A percentile compares a stretch with the other conserved stretches of the same genome.
These are phyloP conservation scores for Paratinospora sagittata DNA, from an alignment of 164 flowering plant species.

Conservation along the genomic window DNA sequence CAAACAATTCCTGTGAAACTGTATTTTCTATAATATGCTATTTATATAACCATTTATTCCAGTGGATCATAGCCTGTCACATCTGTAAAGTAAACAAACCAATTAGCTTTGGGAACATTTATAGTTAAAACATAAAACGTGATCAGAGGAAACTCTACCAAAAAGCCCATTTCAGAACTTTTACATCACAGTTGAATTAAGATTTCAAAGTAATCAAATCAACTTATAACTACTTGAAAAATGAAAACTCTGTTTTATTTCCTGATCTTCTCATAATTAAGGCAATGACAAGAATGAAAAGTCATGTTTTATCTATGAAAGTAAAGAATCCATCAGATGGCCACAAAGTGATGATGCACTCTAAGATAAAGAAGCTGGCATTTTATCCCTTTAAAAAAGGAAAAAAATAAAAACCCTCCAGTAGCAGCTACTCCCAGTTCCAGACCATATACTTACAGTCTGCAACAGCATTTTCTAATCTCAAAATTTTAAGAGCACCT, in stretches of 20 bases:
- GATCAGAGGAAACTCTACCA: background rate
- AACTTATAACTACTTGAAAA: background rate
- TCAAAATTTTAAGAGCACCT: too few relatives aligned
- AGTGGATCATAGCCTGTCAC: background rate
- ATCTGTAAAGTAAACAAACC: background rate
- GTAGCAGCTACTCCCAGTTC: too few relatives aligned
- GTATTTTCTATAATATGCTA: background rate
- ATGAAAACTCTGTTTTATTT: background rate
- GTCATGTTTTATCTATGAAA: too few relatives aligned
- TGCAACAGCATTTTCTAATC: too few relatives aligned
- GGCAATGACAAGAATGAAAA: too few relatives aligned
- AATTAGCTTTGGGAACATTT: background rate
- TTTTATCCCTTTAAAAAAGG: too few relatives aligned
- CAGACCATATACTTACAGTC: too few relatives aligned
- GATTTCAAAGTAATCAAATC: background rate
- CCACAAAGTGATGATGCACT: too few relatives aligned
- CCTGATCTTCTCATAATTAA: background rate
- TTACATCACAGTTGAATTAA: background rate
- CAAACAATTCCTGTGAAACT: background rate
- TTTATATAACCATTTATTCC: background rate
- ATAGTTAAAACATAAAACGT: too few relatives aligned
- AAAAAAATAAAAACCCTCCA: too few relatives aligned
- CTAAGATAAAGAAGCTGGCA: too few relatives aligned
- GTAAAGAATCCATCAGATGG: too few relatives aligned
- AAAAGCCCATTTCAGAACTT: background rate